Evolutionary conservation across 2,329 filamentous ascomycete species (phyloP).

Genomic region (Zarea fungicola): DNA sequence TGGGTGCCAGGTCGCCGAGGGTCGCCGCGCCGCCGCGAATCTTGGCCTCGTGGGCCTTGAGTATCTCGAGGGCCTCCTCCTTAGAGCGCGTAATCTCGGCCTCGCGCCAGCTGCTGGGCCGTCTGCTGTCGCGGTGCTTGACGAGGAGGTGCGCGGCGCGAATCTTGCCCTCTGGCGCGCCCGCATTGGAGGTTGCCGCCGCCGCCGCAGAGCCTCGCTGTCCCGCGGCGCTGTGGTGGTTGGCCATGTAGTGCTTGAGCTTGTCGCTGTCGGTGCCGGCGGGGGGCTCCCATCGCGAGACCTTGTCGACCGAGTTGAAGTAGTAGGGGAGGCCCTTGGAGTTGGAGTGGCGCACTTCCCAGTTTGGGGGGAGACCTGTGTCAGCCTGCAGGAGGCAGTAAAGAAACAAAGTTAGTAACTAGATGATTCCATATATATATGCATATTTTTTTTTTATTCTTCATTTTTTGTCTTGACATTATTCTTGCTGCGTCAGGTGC

Average conservation of each 20-base stretch:
- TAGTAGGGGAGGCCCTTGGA: conserved; percentile 99
- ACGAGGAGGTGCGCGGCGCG: conserved; percentile 88
- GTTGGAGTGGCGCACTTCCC: conserved; percentile 97
- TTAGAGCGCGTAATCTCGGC: conserved; percentile 82
- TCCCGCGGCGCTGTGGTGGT: conserved; percentile 70
- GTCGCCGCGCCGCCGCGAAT: conserved; percentile 66
- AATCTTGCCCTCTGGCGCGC: conserved; percentile 70
- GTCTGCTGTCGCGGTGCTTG: conserved; percentile 84
- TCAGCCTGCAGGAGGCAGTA: no score
- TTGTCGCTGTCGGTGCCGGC: conserved; percentile 82
- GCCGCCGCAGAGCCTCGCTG: no score
- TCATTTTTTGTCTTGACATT: neutral
- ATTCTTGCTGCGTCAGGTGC: no score
- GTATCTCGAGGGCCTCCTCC: conserved; percentile 76
- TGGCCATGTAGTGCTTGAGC: conserved; percentile 90
- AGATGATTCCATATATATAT: no score
- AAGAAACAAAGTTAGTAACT: no score
- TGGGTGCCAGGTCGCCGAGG: conserved; percentile 79
- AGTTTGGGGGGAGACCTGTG: conserved; percentile 75
- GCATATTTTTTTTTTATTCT: neutral
- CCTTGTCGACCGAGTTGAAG: conserved; percentile 82
- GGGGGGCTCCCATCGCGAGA: conserved; percentile 94
- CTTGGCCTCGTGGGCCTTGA: conserved; percentile 67
- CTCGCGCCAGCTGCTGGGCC: conserved; percentile 91
- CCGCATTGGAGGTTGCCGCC: conserved; percentile 35